Evolutionary conservation across 2,329 filamentous ascomycete genomes (phyloP), one percentile per base, ranked within the genome.

Genomic region (Lecanicillium sp.): DNA sequence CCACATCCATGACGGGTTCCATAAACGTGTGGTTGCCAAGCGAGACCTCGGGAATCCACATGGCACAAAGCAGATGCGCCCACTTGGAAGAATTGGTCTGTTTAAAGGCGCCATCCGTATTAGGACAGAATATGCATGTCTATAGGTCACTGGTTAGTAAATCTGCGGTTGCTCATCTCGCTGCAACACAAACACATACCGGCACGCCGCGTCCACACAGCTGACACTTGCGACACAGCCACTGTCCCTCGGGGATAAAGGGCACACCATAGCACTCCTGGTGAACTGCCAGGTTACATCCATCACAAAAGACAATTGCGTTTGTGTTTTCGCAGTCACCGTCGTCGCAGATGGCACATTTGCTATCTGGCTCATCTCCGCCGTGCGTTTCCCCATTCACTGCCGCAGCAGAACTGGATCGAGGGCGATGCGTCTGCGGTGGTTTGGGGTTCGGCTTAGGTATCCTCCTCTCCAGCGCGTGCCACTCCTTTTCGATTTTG

Each of bases 321-420:
- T 98, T 98, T 17, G 92, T 94, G 60, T 98, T 98, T 64, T 98
- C 92, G 56, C 92, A 98, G 56, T 98, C 92, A n/a, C 92, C 92
- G 55, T 98, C 92, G 56, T 98, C 92, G 58, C 92, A 98, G 42
- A 98, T 94, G 17, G 87, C 89, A 57, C 92, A 98, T 61, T 95
- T 97, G 51, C 84, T 95, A 60, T 98, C 92, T 51, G 92, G 89
- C 61, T 97, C 90, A 62, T 97, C 92, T 15, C 87, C 87, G 4
- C 49, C 52, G 47, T 84, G 79, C 32, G 85, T 82, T 64, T 97
- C 92, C 40, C 92, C 90, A 59, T 96, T 97, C 14, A 97, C 90
- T 5, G 92, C 90, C 18, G 87, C 90, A 33, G 90, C 90, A 40
- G 88, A 95, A 59, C 89, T 94, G 31, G 90, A 96, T 43, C 90